phyloP scores from a whole-genome alignment of 441 rosid species.

The Raphanus hybrid region DNA sequence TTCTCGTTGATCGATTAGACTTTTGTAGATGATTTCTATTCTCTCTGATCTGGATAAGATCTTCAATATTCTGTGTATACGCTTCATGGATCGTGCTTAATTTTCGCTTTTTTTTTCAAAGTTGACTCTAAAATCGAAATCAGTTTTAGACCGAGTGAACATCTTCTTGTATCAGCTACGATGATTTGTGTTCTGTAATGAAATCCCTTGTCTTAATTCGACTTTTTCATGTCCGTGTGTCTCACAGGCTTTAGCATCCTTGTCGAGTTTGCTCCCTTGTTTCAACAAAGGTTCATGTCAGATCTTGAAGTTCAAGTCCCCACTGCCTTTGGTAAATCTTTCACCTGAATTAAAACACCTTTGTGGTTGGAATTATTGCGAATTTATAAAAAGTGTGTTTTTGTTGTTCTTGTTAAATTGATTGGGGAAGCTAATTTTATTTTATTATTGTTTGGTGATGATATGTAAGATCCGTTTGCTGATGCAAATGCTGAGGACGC shows the following conservation, averaged over 20 bases:
- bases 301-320: constrained; percentile 57
- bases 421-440: not conserved
- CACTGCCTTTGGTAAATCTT: constrained; percentile 47
- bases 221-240: not conserved
- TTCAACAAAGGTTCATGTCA: constrained; percentile 57
- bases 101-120: not conserved
- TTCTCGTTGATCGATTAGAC: not conserved
- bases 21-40: not conserved
- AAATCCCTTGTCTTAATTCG: constrained; percentile 17
- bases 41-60: constrained; percentile 2
- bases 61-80: not conserved
- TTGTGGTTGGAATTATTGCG: not conserved
- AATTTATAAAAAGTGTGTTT: not conserved
- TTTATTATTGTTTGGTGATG: not conserved
- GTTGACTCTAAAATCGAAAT: constrained; percentile 11
- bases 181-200: not conserved
- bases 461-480: constrained; percentile 49
- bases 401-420: not conserved
- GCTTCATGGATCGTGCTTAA: not conserved
- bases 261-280: constrained; percentile 48
- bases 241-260: constrained; percentile 47
- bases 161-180: not conserved
- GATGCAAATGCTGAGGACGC: constrained; percentile 54
- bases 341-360: not conserved
- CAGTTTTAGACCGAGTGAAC: not conserved